Conservation (phyloP, 2,329 filamentous ascomycete species). For the Neopestalotiopsis sp. region DNA sequence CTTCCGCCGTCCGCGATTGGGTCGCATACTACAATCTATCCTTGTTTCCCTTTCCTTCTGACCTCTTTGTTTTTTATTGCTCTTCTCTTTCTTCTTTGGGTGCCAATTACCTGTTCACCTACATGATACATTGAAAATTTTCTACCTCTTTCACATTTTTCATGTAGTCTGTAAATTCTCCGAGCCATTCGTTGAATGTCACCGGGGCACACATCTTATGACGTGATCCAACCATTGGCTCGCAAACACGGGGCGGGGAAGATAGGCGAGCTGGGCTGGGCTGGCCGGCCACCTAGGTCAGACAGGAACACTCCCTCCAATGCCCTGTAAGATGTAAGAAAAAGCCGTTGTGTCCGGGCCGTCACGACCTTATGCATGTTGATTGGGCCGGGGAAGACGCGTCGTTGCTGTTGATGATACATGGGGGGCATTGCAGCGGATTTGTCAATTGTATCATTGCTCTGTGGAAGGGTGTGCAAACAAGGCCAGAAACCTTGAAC, state of each 20-base stretch:
- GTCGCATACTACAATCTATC: neutral
- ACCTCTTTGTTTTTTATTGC: neutral
- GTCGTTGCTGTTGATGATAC: neutral
- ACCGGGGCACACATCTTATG: neutral
- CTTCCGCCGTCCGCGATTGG: neutral
- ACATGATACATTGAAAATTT: neutral
- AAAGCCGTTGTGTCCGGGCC: slow-evolving; percentile 2
- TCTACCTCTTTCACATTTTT: too few relatives aligned
- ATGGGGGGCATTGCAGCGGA: neutral
- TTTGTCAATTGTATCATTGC: too few relatives aligned
- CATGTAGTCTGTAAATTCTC: neutral
- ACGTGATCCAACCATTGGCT: neutral
- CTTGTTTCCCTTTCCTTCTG: neutral
- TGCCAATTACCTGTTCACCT: neutral
- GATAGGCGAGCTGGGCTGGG: neutral
- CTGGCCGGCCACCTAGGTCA: too few relatives aligned
- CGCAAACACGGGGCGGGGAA: neutral
- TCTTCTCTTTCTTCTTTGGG: neutral
- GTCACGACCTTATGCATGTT: slow-evolving; percentile 1
- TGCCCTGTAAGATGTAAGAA: too few relatives aligned
- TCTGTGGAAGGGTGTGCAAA: too few relatives aligned
- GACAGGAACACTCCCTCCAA: too few relatives aligned
- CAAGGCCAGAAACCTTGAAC: too few relatives aligned
- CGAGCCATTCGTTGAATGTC: neutral
- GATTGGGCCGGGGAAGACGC: slow-evolving; percentile 4